Percentiles rank a stretch among this genome's conserved stretches.
These are phyloP conservation scores for Pseudonitzschia multistriata DNA, from an alignment of 108 stramenopile genomes.

Conservation along the genomic window DNA sequence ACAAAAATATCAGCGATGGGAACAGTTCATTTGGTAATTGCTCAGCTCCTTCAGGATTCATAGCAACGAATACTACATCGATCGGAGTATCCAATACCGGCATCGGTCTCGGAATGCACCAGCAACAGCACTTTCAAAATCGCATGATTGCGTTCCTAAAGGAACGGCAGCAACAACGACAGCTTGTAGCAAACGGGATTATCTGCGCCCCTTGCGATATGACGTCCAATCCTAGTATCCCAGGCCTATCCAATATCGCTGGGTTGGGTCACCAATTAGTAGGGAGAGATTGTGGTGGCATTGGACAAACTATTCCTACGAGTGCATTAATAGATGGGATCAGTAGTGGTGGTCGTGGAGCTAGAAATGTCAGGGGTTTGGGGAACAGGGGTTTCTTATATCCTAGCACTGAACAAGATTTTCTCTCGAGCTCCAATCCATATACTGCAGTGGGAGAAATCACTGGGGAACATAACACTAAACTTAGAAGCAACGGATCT, in stretches of 20 bases:
- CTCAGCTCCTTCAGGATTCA: neutral
- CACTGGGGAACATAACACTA: neutral
- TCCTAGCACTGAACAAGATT: conserved; percentile 3
- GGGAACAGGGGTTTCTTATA: neutral
- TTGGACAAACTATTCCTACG: neutral
- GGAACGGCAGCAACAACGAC: conserved; percentile 5
- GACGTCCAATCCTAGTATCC: neutral
- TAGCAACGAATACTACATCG: neutral
- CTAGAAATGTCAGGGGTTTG: neutral
- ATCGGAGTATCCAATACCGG: neutral
- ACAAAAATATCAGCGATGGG: neutral
- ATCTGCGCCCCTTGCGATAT: neutral
- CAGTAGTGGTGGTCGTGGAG: neutral
- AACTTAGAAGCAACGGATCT: neutral
- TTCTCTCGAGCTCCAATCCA: conserved; percentile 1
- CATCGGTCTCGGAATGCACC: neutral
- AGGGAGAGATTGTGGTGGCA: neutral
- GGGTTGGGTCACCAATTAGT: neutral
- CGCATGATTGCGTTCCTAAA: conserved; percentile 1
- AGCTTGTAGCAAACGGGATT: neutral
- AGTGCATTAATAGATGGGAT: neutral
- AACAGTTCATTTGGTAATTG: neutral
- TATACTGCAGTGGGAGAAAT: neutral
- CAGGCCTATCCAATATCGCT: neutral
- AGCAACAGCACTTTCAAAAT: conserved; percentile 4